Evolutionary conservation across 805 yeast species (phyloP).

Genomic region (Kregervanrija pseudodelftensis): DNA sequence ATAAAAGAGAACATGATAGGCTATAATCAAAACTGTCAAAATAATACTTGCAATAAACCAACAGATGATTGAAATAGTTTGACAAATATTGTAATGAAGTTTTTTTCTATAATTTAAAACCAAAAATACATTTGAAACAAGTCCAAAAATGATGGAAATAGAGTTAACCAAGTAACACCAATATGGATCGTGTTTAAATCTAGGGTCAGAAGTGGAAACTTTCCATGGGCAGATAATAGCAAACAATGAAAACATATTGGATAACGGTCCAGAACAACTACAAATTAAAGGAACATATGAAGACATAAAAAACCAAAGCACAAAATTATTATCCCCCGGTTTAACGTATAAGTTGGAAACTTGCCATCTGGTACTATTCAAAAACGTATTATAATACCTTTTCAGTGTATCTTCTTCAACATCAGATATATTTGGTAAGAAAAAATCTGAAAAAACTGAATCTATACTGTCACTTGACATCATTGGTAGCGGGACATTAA

Average conservation of each 20-base stretch:
- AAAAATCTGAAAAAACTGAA: background rate
- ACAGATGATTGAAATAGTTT: constrained; percentile 50
- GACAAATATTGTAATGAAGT: constrained; percentile 54
- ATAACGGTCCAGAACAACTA: constrained; percentile 73
- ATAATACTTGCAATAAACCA: constrained; percentile 57
- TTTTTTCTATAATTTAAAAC: constrained; percentile 60
- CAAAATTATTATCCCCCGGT: constrained; percentile 27
- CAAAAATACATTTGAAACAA: constrained; percentile 61
- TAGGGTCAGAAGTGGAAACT: constrained; percentile 5
- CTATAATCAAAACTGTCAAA: constrained; percentile 41
- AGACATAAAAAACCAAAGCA: constrained; percentile 57
- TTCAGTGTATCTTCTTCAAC: constrained; percentile 12
- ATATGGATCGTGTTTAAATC: constrained; percentile 7
- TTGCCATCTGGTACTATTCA: constrained; percentile 25
- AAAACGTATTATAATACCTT: constrained; percentile 19
- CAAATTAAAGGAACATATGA: constrained; percentile 68
- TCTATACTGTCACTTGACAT: too few species aligned
- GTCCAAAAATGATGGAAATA: constrained; percentile 56
- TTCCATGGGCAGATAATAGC: constrained; percentile 68
- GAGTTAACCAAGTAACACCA: constrained; percentile 53
- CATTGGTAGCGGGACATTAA: too few species aligned
- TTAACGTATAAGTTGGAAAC: constrained; percentile 23
- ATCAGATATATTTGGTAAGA: constrained; percentile 6
- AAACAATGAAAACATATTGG: constrained; percentile 66
- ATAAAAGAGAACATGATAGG: constrained; percentile 21